These are phyloP conservation scores for Themeda triandra DNA, from an alignment of 176 grass and related monocot genomes.

Conservation along the genomic window DNA sequence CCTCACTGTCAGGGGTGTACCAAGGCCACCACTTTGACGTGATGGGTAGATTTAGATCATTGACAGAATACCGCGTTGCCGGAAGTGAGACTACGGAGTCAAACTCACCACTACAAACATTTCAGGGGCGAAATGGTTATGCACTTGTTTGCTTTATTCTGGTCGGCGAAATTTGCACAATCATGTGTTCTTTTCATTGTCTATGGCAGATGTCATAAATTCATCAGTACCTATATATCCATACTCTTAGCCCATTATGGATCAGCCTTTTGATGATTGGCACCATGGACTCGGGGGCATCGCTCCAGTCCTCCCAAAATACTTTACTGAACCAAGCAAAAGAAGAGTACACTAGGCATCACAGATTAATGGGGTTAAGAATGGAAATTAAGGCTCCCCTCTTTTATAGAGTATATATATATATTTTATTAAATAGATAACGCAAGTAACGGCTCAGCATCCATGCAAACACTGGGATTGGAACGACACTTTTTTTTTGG, in stretches of 20 bases:
- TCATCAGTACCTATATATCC: slow-evolving; percentile 37
- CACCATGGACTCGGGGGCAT: slow-evolving; percentile 13
- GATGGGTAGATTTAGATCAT: slow-evolving; percentile 36
- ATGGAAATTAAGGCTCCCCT: no score
- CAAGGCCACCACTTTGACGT: slow-evolving; percentile 41
- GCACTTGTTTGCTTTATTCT: neutral
- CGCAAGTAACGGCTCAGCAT: no score
- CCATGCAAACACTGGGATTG: neutral
- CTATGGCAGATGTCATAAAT: neutral
- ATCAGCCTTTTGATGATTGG: slow-evolving; percentile 28
- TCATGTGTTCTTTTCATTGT: neutral
- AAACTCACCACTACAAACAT: slow-evolving; percentile 39
- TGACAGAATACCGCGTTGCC: slow-evolving; percentile 31
- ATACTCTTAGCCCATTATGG: slow-evolving; percentile 14
- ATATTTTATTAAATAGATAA: neutral
- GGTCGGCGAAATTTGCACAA: neutral
- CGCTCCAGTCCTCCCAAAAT: neutral
- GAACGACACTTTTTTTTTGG: neutral
- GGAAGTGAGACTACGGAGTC: slow-evolving; percentile 35
- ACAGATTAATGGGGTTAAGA: neutral
- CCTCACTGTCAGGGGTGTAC: slow-evolving; percentile 46
- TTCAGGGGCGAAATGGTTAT: neutral
- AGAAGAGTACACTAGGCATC: neutral
- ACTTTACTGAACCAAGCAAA: neutral
- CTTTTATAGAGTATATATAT: no score